Conservation (phyloP, 495 filamentous ascomycete genomes). For the Margaritispora aquatica region DNA sequence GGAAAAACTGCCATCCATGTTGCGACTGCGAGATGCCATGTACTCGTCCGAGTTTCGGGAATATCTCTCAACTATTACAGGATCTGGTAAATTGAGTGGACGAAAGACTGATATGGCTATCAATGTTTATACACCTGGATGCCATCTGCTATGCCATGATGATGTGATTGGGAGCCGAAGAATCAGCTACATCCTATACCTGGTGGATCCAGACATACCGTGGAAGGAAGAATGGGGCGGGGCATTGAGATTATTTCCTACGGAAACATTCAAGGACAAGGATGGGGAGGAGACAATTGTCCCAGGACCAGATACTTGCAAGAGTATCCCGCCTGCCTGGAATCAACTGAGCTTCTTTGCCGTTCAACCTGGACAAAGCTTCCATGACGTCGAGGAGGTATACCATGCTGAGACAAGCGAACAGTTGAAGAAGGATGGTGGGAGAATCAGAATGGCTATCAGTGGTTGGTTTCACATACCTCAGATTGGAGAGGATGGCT, state of each 20-base stretch:
- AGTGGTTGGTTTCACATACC: slow-evolving; percentile 99
- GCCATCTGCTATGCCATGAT: slow-evolving; percentile 93
- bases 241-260: slow-evolving; percentile 83
- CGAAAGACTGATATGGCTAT: slow-evolving; percentile 99
- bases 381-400: slow-evolving; percentile 98
- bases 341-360: slow-evolving; percentile 98
- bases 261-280: slow-evolving; percentile 51
- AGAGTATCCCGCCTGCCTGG: slow-evolving; percentile 87
- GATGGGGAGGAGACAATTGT: slow-evolving; percentile 64
- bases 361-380: slow-evolving; percentile 93
- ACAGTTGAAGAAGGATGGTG: slow-evolving; percentile 53
- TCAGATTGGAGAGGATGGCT: slow-evolving; percentile 92
- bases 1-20: slow-evolving; percentile 74
- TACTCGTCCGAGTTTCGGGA: slow-evolving; percentile 87
- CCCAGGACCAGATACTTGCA: slow-evolving; percentile 65
- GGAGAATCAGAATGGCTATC: slow-evolving; percentile 89
- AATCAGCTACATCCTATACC: slow-evolving; percentile 94
- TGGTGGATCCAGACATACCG: slow-evolving; percentile 84
- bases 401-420: slow-evolving; percentile 55
- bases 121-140: slow-evolving; percentile 95
- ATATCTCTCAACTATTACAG: slow-evolving; percentile 79
- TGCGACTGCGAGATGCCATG: slow-evolving; percentile 82
- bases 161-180: slow-evolving; percentile 94
- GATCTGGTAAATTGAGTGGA: slow-evolving; percentile 80
- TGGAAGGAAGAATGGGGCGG: slow-evolving; percentile 96